Percentiles rank a stretch among this genome's conserved stretches.
Evolutionary conservation across 169 alveolate species (phyloP).

Genomic region (Theileria luwenshuni): DNA sequence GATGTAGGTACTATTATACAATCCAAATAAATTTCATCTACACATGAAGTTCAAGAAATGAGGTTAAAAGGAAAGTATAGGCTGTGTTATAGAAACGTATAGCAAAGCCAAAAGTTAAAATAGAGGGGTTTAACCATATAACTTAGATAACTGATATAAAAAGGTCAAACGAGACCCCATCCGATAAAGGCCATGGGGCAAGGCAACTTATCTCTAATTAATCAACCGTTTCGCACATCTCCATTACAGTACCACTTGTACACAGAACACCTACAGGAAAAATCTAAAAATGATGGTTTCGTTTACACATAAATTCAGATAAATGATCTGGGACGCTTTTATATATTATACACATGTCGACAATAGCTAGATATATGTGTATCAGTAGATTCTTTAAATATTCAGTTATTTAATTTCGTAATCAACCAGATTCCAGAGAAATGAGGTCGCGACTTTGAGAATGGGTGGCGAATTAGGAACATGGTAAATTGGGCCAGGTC

Average conservation of each 20-base stretch:
- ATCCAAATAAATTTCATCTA: neutral
- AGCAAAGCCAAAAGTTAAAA: too few species aligned
- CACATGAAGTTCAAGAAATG: constrained; percentile 2
- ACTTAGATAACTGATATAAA: neutral
- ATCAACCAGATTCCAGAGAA: constrained; percentile 2
- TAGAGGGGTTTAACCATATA: neutral
- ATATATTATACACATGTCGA: too few species aligned
- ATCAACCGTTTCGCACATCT: neutral
- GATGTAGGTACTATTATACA: constrained; percentile 5
- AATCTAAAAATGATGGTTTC: too few species aligned
- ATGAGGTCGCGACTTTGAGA: too few species aligned
- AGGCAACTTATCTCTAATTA: neutral
- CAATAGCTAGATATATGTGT: too few species aligned
- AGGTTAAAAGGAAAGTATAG: neutral
- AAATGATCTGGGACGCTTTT: too few species aligned
- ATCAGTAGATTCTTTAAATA: constrained; percentile 6
- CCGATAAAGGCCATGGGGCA: constrained; percentile 25
- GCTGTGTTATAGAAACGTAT: neutral
- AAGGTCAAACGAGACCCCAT: constrained; percentile 4
- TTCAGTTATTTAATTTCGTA: neutral
- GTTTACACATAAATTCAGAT: too few species aligned
- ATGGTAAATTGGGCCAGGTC: neutral
- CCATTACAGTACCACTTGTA: constrained; percentile 4
- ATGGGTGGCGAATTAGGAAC: too few species aligned
- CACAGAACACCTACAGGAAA: neutral